A percentile compares a stretch with the other conserved stretches of the same genome.
Evolutionary conservation across 2,329 filamentous ascomycete genomes (phyloP).

Genomic region (Penicillium crustosum): DNA sequence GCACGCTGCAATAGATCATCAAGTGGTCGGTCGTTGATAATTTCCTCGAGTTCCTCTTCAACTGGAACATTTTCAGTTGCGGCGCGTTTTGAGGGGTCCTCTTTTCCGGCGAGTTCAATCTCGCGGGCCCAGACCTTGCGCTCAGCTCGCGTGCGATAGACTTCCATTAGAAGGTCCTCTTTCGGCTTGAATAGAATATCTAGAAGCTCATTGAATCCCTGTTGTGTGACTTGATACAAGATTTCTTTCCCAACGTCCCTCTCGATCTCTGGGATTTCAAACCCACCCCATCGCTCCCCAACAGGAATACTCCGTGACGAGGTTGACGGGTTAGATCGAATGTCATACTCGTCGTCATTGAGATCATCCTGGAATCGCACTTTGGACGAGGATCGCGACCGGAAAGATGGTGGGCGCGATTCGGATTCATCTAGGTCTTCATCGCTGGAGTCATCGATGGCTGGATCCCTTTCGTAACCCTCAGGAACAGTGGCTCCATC

Average conservation of each 20-base stretch:
- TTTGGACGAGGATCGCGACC: conserved; percentile 74
- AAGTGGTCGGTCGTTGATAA: conserved; percentile 36
- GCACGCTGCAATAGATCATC: conserved; percentile 45
- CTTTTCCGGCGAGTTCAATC: conserved; percentile 40
- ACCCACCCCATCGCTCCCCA: conserved; percentile 70
- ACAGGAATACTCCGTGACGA: conserved; percentile 68
- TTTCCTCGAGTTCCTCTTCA: conserved; percentile 24
- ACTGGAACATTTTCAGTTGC: conserved; percentile 24
- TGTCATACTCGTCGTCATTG: conserved; percentile 68
- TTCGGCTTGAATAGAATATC: conserved; percentile 79
- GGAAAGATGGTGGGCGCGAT: conserved; percentile 48
- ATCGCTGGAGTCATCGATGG: conserved; percentile 47
- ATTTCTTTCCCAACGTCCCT: conserved; percentile 83
- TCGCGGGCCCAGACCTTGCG: conserved; percentile 56
- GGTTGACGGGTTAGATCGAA: conserved; percentile 68
- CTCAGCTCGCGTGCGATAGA: conserved; percentile 61
- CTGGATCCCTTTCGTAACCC: conserved; percentile 54
- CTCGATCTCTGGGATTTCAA: conserved; percentile 77
- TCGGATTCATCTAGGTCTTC: conserved; percentile 51
- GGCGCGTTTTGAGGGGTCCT: conserved; percentile 30
- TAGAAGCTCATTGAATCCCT: conserved; percentile 89
- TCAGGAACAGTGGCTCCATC: conserved; percentile 68
- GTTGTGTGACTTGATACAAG: conserved; percentile 85
- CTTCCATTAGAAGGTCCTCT: conserved; percentile 72
- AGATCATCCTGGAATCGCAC: conserved; percentile 72